Percentiles rank a stretch among this genome's conserved stretches.
These are phyloP conservation scores for Lunularia cruciata DNA, from an alignment of 225 moss, liverwort and hornwort species.

Conservation along the genomic window DNA sequence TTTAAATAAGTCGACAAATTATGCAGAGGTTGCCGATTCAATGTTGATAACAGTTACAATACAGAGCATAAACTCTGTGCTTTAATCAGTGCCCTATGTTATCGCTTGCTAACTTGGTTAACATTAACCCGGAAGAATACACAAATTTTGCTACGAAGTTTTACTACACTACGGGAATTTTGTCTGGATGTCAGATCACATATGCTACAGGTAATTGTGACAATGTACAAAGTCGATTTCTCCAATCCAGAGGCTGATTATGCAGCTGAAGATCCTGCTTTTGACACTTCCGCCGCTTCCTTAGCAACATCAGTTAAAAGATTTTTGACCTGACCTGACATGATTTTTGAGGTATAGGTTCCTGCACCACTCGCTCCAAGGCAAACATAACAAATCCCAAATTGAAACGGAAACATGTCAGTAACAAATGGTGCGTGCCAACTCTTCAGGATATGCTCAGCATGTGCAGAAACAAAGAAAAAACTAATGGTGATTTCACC, in stretches of 20 bases:
- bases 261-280: not conserved
- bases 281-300: slow-evolving; percentile 48
- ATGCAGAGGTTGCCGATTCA: too few relatives aligned
- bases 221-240: not conserved
- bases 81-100: too few relatives aligned
- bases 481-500: too few relatives aligned
- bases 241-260: not conserved
- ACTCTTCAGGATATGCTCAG: too few relatives aligned
- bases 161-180: too few relatives aligned
- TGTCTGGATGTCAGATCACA: not conserved
- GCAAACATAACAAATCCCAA: not conserved
- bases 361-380: slow-evolving; percentile 40
- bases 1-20: too few relatives aligned
- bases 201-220: not conserved
- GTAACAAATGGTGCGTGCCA: too few relatives aligned
- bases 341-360: slow-evolving; percentile 62
- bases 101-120: too few relatives aligned
- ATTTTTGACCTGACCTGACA: slow-evolving; percentile 74
- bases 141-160: too few relatives aligned
- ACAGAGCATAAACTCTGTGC: too few relatives aligned
- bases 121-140: too few relatives aligned
- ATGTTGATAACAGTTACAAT: too few relatives aligned
- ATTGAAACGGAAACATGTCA: not conserved
- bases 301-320: slow-evolving; percentile 59
- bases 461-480: not conserved